These are phyloP conservation scores for Blastosporella zonata DNA, from an alignment of 1,284 basidiomycete species.

Conservation along the genomic window DNA sequence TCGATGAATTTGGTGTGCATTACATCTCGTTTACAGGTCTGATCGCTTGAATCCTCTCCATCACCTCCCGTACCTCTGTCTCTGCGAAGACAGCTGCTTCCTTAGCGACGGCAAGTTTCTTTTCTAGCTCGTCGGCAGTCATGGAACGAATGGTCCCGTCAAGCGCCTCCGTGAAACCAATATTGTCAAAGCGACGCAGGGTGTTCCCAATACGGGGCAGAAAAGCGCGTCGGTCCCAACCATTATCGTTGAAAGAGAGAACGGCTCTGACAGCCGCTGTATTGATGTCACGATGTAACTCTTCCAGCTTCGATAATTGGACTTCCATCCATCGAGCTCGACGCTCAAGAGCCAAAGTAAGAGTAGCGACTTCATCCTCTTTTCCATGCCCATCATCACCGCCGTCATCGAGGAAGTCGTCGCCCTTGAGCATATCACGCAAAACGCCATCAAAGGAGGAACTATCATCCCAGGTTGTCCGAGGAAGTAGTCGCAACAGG, in stretches of 20 bases:
- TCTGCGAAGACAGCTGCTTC: constrained; percentile 69
- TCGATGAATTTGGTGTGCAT: too few species aligned
- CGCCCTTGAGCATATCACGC: constrained; percentile 81
- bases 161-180: constrained; percentile 50
- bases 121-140: constrained; percentile 69
- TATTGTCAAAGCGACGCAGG: constrained; percentile 61
- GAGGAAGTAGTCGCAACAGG: constrained; percentile 73
- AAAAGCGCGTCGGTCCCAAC: constrained; percentile 72
- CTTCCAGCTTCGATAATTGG: constrained; percentile 79
- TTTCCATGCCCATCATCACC: constrained; percentile 60
- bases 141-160: constrained; percentile 47
- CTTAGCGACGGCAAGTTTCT: constrained; percentile 64
- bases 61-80: constrained; percentile 66
- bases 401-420: constrained; percentile 75
- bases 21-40: constrained; percentile 38
- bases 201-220: constrained; percentile 65
- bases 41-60: constrained; percentile 60
- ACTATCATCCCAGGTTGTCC: constrained; percentile 83
- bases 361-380: constrained; percentile 77
- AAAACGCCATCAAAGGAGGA: constrained; percentile 82
- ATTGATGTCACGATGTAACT: constrained; percentile 82
- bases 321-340: constrained; percentile 88
- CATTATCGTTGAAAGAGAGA: constrained; percentile 76
- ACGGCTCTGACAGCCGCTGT: constrained; percentile 79
- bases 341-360: constrained; percentile 77